These are phyloP conservation scores for Amaranthus palmeri DNA, from an alignment of 148 eudicot genomes.

Conservation along the genomic window DNA sequence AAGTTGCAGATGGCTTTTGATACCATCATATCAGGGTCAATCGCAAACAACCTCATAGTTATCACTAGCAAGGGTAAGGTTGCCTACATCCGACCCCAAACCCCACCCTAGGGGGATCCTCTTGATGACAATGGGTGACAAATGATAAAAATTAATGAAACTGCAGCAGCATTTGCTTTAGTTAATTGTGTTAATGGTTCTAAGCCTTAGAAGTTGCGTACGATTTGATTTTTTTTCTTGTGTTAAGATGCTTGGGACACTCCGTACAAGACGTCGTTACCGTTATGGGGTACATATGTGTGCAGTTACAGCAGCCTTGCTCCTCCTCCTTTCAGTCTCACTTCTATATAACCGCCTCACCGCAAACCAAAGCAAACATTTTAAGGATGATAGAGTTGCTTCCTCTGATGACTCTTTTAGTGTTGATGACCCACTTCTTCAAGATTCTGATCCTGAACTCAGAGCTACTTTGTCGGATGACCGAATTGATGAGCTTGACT, in stretches of 20 bases:
- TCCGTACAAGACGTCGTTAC: slow-evolving; percentile 8
- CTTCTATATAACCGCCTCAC: slow-evolving; percentile 11
- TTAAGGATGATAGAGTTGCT: not conserved
- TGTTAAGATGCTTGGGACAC: slow-evolving; percentile 9
- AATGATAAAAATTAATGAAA: not conserved
- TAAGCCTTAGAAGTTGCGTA: not conserved
- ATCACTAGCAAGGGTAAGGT: too few species aligned
- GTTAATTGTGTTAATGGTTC: not conserved
- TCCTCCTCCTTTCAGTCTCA: slow-evolving; percentile 13
- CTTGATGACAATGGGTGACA: too few species aligned
- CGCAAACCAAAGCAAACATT: not conserved
- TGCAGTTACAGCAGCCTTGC: slow-evolving; percentile 7
- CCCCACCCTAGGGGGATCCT: too few species aligned
- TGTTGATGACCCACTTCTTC: slow-evolving; percentile 10
- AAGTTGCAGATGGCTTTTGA: too few species aligned
- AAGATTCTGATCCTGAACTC: slow-evolving; percentile 19
- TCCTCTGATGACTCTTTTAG: not conserved
- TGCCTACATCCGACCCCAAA: too few species aligned
- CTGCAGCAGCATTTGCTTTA: not conserved
- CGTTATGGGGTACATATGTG: slow-evolving; percentile 7
- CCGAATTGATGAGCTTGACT: slow-evolving; percentile 18
- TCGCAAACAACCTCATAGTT: too few species aligned
- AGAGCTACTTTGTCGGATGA: slow-evolving; percentile 4
- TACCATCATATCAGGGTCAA: too few species aligned
- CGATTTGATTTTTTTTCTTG: not conserved